Evolutionary conservation across 805 yeast species (phyloP).

Genomic region (Saturnispora gosingensis): DNA sequence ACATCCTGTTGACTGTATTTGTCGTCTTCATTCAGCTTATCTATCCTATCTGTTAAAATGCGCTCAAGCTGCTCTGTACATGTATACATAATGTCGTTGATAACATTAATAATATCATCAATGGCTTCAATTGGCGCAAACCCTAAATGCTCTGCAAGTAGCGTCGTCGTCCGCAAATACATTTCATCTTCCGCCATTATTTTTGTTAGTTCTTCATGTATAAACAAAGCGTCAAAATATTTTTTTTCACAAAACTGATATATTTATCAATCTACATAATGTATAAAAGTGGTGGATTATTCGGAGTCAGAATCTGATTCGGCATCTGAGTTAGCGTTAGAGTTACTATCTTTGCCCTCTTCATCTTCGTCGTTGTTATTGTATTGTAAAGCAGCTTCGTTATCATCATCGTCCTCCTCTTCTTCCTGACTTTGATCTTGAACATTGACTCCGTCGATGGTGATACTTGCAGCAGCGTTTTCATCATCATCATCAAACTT

Average conservation of each 20-base stretch:
- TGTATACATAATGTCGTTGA: constrained; percentile 73
- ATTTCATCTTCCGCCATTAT: constrained; percentile 1
- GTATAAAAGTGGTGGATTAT: neutral
- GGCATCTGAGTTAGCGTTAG: constrained; percentile 2
- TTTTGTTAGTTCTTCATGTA: neutral
- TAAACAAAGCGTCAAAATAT: neutral
- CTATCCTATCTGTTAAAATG: constrained; percentile 35
- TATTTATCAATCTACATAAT: neutral
- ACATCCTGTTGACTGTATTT: constrained; percentile 37
- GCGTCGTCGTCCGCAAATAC: constrained; percentile 27
- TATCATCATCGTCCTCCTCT: constrained; percentile 16
- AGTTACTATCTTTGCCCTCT: neutral
- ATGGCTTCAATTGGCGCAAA: constrained; percentile 74
- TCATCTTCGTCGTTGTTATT: neutral
- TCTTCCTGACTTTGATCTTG: constrained; percentile 5
- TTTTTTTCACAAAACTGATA: neutral
- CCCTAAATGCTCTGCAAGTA: constrained; percentile 80
- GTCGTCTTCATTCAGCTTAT: constrained; percentile 12
- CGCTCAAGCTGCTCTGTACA: constrained; percentile 73
- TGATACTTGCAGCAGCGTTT: constrained; percentile 2
- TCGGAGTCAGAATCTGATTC: constrained; percentile 1
- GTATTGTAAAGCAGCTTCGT: constrained; percentile 11
- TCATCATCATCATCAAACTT: constrained; percentile 30
- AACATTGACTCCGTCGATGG: constrained; percentile 3
- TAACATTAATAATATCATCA: constrained; percentile 83